These are phyloP conservation scores for Limnomonas spitsbergensis DNA, from an alignment of 139 green algal genomes.

Conservation along the genomic window DNA sequence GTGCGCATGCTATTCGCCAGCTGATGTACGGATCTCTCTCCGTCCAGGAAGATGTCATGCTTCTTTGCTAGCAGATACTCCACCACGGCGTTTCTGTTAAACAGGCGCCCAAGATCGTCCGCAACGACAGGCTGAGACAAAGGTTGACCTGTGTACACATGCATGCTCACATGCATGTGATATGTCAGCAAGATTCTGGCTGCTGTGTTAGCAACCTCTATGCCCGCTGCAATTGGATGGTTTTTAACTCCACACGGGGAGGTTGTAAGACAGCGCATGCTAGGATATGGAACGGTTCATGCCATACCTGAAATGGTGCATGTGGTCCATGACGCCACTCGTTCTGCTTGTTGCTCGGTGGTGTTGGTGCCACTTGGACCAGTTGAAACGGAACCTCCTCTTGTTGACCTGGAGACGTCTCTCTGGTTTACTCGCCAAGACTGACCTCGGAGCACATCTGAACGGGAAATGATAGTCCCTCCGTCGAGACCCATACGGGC, in stretches of 20 bases:
- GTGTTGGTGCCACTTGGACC: not conserved
- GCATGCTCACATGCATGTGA: too few relatives aligned
- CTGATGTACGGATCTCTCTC: constrained; percentile 26
- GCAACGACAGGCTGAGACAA: constrained; percentile 34
- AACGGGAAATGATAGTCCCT: constrained; percentile 43
- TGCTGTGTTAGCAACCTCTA: too few relatives aligned
- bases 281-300: too few relatives aligned
- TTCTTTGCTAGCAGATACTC: constrained; percentile 35
- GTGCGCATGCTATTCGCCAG: constrained; percentile 31
- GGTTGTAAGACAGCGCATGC: too few relatives aligned
- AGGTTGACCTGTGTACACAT: constrained; percentile 16
- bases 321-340: constrained; percentile 32
- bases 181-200: too few relatives aligned
- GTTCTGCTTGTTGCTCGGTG: not conserved
- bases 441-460: constrained; percentile 44
- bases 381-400: constrained; percentile 32
- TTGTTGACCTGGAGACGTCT: constrained; percentile 37
- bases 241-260: too few relatives aligned
- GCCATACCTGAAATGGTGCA: constrained; percentile 33
- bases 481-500: constrained; percentile 51
- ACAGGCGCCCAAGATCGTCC: constrained; percentile 47
- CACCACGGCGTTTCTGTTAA: constrained; percentile 47
- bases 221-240: too few relatives aligned
- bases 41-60: constrained; percentile 27
- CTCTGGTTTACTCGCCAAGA: constrained; percentile 27